Evolutionary conservation across 2,329 filamentous ascomycete genomes (phyloP).

Genomic region (Magnaporthiopsis poae): DNA sequence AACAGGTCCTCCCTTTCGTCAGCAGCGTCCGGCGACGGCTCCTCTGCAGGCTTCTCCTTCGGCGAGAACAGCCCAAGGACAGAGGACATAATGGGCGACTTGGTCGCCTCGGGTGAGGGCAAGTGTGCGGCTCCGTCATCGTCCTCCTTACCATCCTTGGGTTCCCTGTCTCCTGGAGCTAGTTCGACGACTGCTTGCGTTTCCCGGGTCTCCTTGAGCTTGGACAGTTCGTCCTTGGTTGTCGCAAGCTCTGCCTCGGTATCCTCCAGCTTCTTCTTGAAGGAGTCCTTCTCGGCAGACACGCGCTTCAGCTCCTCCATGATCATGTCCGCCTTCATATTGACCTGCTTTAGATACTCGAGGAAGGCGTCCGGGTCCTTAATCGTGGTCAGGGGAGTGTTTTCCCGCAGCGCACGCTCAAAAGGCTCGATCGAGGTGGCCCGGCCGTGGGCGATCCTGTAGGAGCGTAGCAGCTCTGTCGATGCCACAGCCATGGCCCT

Average conservation of each 20-base stretch:
- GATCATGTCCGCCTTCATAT: conserved; percentile 79
- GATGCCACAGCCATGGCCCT: background rate
- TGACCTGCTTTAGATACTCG: conserved; percentile 83
- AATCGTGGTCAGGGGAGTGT: conserved; percentile 84
- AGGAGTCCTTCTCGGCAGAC: conserved; percentile 67
- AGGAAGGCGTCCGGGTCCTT: conserved; percentile 72
- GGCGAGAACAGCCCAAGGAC: conserved; percentile 41
- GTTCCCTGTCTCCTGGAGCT: conserved; percentile 12
- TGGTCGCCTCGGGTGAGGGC: conserved; percentile 23
- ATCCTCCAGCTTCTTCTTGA: conserved; percentile 67
- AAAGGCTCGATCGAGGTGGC: conserved; percentile 86
- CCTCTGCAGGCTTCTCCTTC: conserved; percentile 30
- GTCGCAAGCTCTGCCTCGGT: conserved; percentile 8
- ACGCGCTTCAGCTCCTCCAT: conserved; percentile 87
- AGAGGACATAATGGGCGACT: conserved; percentile 36
- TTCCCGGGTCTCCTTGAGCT: conserved; percentile 30
- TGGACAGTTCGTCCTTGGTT: conserved; percentile 42
- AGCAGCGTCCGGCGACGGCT: conserved; percentile 21
- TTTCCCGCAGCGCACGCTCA: conserved; percentile 79
- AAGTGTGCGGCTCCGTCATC: conserved; percentile 10
- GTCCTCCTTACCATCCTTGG: conserved; percentile 18
- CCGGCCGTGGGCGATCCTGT: conserved; percentile 79
- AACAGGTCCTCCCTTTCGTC: conserved; percentile 63
- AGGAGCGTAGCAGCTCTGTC: conserved; percentile 80
- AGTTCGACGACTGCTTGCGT: conserved; percentile 21